Evolutionary conservation across 495 filamentous ascomycete species (phyloP).

Genomic region (Penicillium argentinense): DNA sequence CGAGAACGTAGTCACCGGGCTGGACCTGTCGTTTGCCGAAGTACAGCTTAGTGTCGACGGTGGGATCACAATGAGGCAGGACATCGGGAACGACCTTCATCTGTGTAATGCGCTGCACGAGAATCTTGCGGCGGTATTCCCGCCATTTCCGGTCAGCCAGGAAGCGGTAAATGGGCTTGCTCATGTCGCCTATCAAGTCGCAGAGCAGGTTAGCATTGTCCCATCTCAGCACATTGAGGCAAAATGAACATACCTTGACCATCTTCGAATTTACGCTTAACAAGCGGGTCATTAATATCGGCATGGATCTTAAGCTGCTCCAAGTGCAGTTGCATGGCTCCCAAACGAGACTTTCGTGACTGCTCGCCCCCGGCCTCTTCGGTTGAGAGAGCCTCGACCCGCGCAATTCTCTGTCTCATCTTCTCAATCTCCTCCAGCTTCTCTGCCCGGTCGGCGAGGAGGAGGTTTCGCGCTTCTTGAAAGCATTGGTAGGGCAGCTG

Average conservation of each 20-base stretch:
- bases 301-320: slow-evolving; percentile 84
- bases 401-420: slow-evolving; percentile 57
- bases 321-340: slow-evolving; percentile 69
- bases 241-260: slow-evolving; percentile 64
- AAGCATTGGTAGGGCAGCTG: slow-evolving; percentile 95
- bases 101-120: slow-evolving; percentile 84
- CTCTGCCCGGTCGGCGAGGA: slow-evolving; percentile 76
- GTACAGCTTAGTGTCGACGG: slow-evolving; percentile 72
- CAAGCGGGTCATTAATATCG: slow-evolving; percentile 92
- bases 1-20: slow-evolving; percentile 78
- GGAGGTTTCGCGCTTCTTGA: slow-evolving; percentile 86
- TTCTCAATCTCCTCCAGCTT: slow-evolving; percentile 69
- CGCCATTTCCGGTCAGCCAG: slow-evolving; percentile 88
- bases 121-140: slow-evolving; percentile 68
- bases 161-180: slow-evolving; percentile 92
- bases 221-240: background rate
- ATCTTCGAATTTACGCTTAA: slow-evolving; percentile 95
- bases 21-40: slow-evolving; percentile 66
- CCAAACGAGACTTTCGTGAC: slow-evolving; percentile 62
- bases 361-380: slow-evolving; percentile 59
- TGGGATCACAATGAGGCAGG: slow-evolving; percentile 79
- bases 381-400: slow-evolving; percentile 57
- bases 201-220: slow-evolving; percentile 10
- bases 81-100: slow-evolving; percentile 91
- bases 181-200: slow-evolving; percentile 82